Evolutionary conservation across 2,329 filamentous ascomycete genomes (phyloP).

Genomic region (Tricladium varicosporioides): DNA sequence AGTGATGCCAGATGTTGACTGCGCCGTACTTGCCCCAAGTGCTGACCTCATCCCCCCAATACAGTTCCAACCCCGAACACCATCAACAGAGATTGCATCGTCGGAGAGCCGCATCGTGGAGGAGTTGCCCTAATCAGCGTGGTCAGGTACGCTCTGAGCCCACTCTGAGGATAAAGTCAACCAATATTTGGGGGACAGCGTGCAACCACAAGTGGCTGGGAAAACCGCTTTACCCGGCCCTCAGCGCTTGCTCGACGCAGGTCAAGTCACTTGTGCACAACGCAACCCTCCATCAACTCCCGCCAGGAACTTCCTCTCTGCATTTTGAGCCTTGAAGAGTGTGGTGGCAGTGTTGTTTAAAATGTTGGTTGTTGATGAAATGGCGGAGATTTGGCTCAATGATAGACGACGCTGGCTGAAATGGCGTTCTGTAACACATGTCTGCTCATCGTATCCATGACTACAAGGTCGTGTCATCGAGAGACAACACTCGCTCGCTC

Average conservation of each 20-base stretch:
- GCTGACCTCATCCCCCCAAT: conserved; percentile 1
- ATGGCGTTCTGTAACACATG: neutral
- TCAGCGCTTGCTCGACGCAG: neutral
- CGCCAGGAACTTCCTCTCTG: neutral
- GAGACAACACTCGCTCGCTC: no score
- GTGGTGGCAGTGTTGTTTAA: neutral
- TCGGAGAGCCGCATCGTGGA: conserved; percentile 2
- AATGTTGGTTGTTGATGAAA: neutral
- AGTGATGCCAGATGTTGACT: no score
- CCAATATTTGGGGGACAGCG: neutral
- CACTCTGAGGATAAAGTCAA: neutral
- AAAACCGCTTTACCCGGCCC: neutral
- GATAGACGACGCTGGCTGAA: neutral
- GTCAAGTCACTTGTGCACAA: neutral
- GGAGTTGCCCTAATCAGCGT: neutral
- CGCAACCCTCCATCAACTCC: neutral
- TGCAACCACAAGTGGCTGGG: neutral
- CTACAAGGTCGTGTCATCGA: no score
- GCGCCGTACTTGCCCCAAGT: neutral
- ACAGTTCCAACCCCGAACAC: neutral
- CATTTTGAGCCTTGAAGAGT: neutral
- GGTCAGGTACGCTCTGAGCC: neutral
- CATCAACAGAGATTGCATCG: neutral
- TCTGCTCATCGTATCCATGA: neutral
- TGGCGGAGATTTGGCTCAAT: neutral